Evolutionary conservation across 345 rosid genomes (phyloP), one percentile per base, ranked within the genome.

Genomic region (Pistacia atlantica): DNA sequence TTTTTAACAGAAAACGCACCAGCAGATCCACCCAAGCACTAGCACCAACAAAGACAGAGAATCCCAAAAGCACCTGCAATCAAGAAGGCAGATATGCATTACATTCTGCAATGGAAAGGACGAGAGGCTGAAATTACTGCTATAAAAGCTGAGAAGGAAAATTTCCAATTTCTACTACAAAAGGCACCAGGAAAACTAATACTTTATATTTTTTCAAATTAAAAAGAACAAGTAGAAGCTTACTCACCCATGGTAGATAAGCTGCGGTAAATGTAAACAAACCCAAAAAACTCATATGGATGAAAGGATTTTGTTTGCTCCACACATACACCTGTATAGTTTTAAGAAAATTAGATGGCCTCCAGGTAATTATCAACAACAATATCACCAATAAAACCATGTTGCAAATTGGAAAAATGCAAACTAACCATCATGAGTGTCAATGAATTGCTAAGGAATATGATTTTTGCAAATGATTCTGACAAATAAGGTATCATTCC

Each of bases 241-340:
- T 22, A 87, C 96, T 86, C 78, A 93, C 98, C 99, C 99, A 93
- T 37, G 99, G 98, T 54, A 96, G 83, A 74, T 96, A 96, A 33
- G 97, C 98, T 72, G 98, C 98, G 4, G 99, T 93, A 65, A 96
- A 93, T 71, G 97, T 93, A 83, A 96, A 93, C 49, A 96, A 89
- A 38, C 98, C 98, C 87, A 96, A 85, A 85, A 96, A 96, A 83
- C 98, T 96, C 99, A 96, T 96, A 76, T 92, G 99, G 83, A 96
- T 92, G 65, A 88, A 92, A 75, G 99, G 99, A 71, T 96, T 93
- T 82, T 93, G 99, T 83, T 96, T 96, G 77, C 98, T 96, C 99
- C 99, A 96, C 70, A 96, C 98, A 86, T 96, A 96, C 56, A 96
- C 99, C 98, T 93, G 80, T 45, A 78, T 10, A 48, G 13, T 25